phyloP scores from a whole-genome alignment of 208 protist genomes.

The Histomonas meleagridis region DNA sequence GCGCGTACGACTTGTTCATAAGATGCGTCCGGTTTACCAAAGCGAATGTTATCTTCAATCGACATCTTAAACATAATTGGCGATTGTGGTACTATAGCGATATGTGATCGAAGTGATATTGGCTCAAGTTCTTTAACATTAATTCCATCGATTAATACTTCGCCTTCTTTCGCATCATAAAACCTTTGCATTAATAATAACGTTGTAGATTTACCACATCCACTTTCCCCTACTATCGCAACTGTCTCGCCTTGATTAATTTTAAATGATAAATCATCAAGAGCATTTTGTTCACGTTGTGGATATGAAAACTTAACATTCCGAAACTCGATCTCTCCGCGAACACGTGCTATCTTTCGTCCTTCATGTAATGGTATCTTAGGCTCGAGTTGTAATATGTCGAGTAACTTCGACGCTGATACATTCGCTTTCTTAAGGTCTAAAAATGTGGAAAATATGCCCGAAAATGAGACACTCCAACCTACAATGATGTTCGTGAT shows the following conservation, averaged over 20 bases:
- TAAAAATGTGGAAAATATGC: background rate
- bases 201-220: slow-evolving; percentile 63
- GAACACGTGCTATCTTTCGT: background rate
- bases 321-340: background rate
- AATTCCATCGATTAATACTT: slow-evolving; percentile 55
- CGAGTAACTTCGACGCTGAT: background rate
- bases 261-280: slow-evolving; percentile 45
- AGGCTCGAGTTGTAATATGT: background rate
- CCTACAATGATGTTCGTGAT: background rate
- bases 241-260: slow-evolving; percentile 49
- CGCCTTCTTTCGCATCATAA: slow-evolving; percentile 55
- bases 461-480: background rate
- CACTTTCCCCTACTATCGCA: slow-evolving; percentile 58
- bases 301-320: background rate
- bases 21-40: slow-evolving; percentile 45
- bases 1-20: slow-evolving; percentile 41
- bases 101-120: slow-evolving; percentile 48
- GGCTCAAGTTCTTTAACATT: slow-evolving; percentile 52
- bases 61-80: slow-evolving; percentile 52
- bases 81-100: slow-evolving; percentile 51
- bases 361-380: background rate
- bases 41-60: slow-evolving; percentile 53
- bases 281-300: slow-evolving; percentile 43
- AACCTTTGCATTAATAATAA: slow-evolving; percentile 58
- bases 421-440: slow-evolving; percentile 23